A percentile compares a stretch with the other conserved stretches of the same genome.
phyloP scores from a whole-genome alignment of 768 basidiomycete species.

The Rubroboletus pulcherrimus region DNA sequence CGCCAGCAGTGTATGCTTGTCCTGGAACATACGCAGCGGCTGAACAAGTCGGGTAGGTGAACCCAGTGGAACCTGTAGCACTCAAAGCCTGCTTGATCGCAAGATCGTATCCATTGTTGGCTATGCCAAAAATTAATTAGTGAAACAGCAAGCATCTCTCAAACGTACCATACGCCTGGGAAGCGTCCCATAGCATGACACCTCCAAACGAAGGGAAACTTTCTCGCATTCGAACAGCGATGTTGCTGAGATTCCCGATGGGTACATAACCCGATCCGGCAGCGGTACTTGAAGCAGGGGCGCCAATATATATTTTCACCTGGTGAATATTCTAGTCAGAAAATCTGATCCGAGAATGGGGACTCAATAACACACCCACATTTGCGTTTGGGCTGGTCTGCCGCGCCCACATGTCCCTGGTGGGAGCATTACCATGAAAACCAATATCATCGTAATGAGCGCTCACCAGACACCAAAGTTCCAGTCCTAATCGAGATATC shows the following conservation, averaged over 20 bases:
- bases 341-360: not conserved
- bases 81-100: conserved; percentile 57
- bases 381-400: conserved; percentile 39
- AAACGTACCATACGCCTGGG: conserved; percentile 34
- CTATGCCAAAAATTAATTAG: conserved; percentile 26
- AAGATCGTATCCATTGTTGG: conserved; percentile 55
- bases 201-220: conserved; percentile 43
- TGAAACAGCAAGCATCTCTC: not conserved
- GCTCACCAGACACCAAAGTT: conserved; percentile 34
- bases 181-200: conserved; percentile 45
- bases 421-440: conserved; percentile 9
- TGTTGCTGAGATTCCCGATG: conserved; percentile 30
- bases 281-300: conserved; percentile 39
- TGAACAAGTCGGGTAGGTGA: conserved; percentile 59
- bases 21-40: conserved; percentile 52
- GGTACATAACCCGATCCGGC: conserved; percentile 40
- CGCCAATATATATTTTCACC: conserved; percentile 44
- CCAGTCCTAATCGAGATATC: conserved; percentile 40
- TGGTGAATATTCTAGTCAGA: conserved; percentile 5
- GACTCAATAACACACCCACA: conserved; percentile 21
- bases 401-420: conserved; percentile 45
- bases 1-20: conserved; percentile 47
- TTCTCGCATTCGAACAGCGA: conserved; percentile 33
- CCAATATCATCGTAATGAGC: not conserved
- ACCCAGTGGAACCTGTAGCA: conserved; percentile 65